A percentile compares a stretch with the other conserved stretches of the same genome.
phyloP scores from a whole-genome alignment of 2,329 filamentous ascomycete species.

The Lachnellula willkommii region DNA sequence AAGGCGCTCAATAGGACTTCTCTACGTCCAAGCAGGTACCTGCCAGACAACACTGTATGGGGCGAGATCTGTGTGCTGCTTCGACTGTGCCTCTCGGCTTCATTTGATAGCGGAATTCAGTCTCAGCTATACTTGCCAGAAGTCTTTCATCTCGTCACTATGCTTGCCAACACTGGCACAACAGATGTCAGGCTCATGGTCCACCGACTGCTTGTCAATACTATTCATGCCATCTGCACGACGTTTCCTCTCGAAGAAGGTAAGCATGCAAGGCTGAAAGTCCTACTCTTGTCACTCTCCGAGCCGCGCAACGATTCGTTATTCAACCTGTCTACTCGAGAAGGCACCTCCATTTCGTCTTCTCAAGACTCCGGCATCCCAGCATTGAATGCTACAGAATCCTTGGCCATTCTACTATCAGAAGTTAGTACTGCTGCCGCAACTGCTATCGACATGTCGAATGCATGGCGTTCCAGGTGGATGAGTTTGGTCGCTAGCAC shows the following conservation, averaged over 20 bases:
- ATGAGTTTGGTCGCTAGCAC: constrained; percentile 70
- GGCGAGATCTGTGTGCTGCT: constrained; percentile 63
- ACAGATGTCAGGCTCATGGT: constrained; percentile 53
- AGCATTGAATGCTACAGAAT: constrained; percentile 47
- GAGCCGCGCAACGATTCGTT: constrained; percentile 57
- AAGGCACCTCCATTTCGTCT: constrained; percentile 50
- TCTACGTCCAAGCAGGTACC: constrained; percentile 57
- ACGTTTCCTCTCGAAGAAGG: constrained; percentile 58
- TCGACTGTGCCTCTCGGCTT: constrained; percentile 60
- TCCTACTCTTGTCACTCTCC: constrained; percentile 52
- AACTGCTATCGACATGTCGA: constrained; percentile 58
- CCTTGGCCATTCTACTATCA: constrained; percentile 55
- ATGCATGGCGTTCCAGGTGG: constrained; percentile 66
- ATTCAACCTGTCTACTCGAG: constrained; percentile 44
- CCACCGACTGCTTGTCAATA: constrained; percentile 60
- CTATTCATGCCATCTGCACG: constrained; percentile 62
- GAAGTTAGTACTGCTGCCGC: constrained; percentile 60
- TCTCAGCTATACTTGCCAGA: constrained; percentile 64
- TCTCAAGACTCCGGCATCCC: constrained; percentile 44
- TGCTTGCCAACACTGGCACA: constrained; percentile 61
- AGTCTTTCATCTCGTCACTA: constrained; percentile 65
- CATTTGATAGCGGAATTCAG: constrained; percentile 63
- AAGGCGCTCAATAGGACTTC: constrained; percentile 65
- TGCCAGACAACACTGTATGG: constrained; percentile 65
- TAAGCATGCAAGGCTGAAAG: constrained; percentile 40